phyloP scores from a whole-genome alignment of 139 green algal genomes.

The Chara braunii region DNA sequence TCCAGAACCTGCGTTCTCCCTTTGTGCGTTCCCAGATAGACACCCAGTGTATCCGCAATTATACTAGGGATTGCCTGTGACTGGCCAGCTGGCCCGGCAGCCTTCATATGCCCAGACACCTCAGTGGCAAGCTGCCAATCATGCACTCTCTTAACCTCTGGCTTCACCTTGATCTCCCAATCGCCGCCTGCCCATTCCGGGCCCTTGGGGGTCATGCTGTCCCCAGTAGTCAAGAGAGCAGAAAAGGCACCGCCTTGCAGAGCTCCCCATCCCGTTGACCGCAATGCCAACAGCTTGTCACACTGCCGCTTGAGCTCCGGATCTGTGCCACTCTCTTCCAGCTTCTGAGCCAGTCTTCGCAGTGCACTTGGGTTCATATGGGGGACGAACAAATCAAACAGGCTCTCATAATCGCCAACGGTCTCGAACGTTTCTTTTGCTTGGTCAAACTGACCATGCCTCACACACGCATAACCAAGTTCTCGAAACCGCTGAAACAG shows the following conservation, averaged over 20 bases:
- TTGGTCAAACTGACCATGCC: constrained; percentile 36
- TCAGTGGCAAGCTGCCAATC: constrained; percentile 19
- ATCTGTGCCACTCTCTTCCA: constrained; percentile 16
- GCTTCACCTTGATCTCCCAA: constrained; percentile 2
- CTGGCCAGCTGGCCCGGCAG: no score
- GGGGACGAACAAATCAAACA: constrained; percentile 30
- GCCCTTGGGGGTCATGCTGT: constrained; percentile 16
- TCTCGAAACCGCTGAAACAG: constrained; percentile 30
- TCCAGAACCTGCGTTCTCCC: constrained; percentile 13
- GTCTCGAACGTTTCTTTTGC: constrained; percentile 27
- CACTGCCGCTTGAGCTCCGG: constrained; percentile 12
- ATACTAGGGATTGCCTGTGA: background rate
- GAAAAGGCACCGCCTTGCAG: constrained; percentile 11
- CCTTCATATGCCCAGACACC: constrained; percentile 33
- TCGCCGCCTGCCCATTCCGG: constrained; percentile 23
- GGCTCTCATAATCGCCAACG: constrained; percentile 21
- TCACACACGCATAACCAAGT: constrained; percentile 29
- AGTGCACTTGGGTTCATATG: constrained; percentile 37
- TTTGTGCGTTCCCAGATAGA: constrained; percentile 27
- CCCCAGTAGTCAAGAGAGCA: background rate
- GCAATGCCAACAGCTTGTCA: constrained; percentile 20
- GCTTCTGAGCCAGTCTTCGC: constrained; percentile 8
- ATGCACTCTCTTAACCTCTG: background rate
- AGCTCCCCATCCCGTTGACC: constrained; percentile 17
- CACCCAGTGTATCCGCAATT: background rate